These are phyloP conservation scores for Kwoniella shivajii DNA, from an alignment of 1,284 basidiomycete species.

Conservation along the genomic window DNA sequence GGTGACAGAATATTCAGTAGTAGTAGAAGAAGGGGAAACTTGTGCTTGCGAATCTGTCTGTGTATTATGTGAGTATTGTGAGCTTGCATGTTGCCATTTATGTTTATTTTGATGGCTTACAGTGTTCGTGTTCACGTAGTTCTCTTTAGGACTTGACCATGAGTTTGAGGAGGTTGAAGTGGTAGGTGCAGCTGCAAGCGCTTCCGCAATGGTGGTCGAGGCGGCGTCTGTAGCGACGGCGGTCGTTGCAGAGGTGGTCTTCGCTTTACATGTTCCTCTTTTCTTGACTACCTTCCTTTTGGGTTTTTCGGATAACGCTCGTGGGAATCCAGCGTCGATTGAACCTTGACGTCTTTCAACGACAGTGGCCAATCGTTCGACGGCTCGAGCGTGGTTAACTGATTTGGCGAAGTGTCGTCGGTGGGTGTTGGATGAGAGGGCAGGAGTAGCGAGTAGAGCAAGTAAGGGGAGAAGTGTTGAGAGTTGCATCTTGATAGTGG, in stretches of 20 bases:
- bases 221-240: slow-evolving; percentile 14
- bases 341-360: slow-evolving; percentile 22
- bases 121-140: slow-evolving; percentile 10
- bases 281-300: slow-evolving; percentile 22
- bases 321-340: slow-evolving; percentile 12
- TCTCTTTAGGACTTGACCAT: neutral
- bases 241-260: slow-evolving; percentile 9
- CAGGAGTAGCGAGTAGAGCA: slow-evolving; percentile 24
- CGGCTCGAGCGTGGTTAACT: slow-evolving; percentile 19
- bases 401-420: slow-evolving; percentile 18
- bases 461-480: slow-evolving; percentile 32
- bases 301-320: slow-evolving; percentile 14
- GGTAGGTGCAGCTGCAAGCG: slow-evolving; percentile 15
- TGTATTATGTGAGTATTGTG: neutral
- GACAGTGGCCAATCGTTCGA: slow-evolving; percentile 18
- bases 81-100: slow-evolving; percentile 3
- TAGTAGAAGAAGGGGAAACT: neutral
- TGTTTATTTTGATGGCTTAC: slow-evolving; percentile 8
- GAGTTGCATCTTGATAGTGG: slow-evolving; percentile 29
- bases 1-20: slow-evolving; percentile 12
- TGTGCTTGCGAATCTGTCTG: neutral
- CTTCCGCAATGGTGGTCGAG: slow-evolving; percentile 11
- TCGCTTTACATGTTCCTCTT: slow-evolving; percentile 17
- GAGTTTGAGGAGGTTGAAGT: neutral
- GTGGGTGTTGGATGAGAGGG: slow-evolving; percentile 19